A percentile compares a stretch with the other conserved stretches of the same genome.
Evolutionary conservation across 2,329 filamentous ascomycete genomes (phyloP).

Genomic region (Paecilomyces fulvus): DNA sequence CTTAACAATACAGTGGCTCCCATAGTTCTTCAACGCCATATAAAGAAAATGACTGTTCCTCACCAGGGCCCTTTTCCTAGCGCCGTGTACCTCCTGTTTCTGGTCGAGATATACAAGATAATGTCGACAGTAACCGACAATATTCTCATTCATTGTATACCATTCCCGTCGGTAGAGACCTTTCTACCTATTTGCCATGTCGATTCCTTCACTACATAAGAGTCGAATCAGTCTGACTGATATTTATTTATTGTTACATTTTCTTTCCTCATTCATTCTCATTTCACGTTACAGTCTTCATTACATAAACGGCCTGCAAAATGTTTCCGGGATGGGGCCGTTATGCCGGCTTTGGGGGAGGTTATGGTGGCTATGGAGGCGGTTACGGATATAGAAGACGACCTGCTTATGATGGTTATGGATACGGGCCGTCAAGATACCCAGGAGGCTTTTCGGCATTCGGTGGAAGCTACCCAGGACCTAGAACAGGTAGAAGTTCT

Average conservation of each 20-base stretch:
- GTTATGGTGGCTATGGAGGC: not conserved
- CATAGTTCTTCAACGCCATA: no score
- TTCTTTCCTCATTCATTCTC: not conserved
- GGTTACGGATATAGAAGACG: not conserved
- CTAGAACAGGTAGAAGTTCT: not conserved
- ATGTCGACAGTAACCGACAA: no score
- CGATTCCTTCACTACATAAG: not conserved
- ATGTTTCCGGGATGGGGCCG: not conserved
- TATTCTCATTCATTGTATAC: not conserved
- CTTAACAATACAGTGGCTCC: no score
- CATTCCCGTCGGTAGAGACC: not conserved
- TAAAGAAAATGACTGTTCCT: no score
- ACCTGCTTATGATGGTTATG: not conserved
- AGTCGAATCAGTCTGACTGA: not conserved
- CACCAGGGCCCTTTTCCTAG: no score
- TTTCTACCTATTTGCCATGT: not conserved
- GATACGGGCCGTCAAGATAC: not conserved
- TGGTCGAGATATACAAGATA: no score
- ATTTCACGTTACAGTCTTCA: no score
- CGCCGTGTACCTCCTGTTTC: no score
- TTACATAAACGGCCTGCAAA: not conserved
- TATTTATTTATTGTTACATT: not conserved
- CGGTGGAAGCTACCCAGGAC: not conserved
- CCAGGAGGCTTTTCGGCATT: not conserved
- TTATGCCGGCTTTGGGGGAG: not conserved